Evolutionary conservation across 208 protist species (phyloP), one percentile per base, ranked within the genome.

Genomic region (Crithidia fasciculata): DNA sequence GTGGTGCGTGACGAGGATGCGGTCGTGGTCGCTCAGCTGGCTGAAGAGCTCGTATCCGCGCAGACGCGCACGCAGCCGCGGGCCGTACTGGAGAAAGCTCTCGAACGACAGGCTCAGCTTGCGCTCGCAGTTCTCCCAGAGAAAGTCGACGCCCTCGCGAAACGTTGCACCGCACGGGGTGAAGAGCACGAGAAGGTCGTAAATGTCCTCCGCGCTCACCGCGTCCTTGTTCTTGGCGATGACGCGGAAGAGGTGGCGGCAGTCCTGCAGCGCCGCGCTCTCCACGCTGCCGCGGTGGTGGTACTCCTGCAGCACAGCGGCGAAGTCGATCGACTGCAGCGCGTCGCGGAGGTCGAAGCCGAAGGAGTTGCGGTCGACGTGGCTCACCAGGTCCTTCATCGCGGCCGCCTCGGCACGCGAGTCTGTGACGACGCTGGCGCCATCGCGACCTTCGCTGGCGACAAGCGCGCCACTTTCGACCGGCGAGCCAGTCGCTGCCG

Each of bases 111-210:
- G 81, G 16, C 59, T 60, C n/a, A 72, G 77, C 58, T 85, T 85
- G 44, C 74, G 61, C 8, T 87, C 84, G 73, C 90, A 95, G 50
- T 88, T 76, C 64, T 93, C 88, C 64, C 68, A 76, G n/a, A 93
- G 41, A 65, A 95, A 93, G 65, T 92, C 87, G n/a, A 62, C 72
- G 15, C 84, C 82, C 65, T 95, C 90, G 43, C 78, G 80, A 13
- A 75, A 45, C 0, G 82, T 60, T 45, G 85, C 86, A 61, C 86
- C 88, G 40, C 81, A 71, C 28, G 86, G 75, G 37, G 88, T 93
- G 79, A 81, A 92, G 41, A 89, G 57, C n/a, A 86, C 58, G 50
- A 95, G 74, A 62, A 87, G 63, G 56, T 87, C 80, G 65, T 89
- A 76, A 54, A 95, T 44, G 63, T 91, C 83, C 49, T 88, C 86